A percentile compares a stretch with the other conserved stretches of the same genome.
Evolutionary conservation across 768 basidiomycete genomes (phyloP).

Genomic region (Amanita rubescens): DNA sequence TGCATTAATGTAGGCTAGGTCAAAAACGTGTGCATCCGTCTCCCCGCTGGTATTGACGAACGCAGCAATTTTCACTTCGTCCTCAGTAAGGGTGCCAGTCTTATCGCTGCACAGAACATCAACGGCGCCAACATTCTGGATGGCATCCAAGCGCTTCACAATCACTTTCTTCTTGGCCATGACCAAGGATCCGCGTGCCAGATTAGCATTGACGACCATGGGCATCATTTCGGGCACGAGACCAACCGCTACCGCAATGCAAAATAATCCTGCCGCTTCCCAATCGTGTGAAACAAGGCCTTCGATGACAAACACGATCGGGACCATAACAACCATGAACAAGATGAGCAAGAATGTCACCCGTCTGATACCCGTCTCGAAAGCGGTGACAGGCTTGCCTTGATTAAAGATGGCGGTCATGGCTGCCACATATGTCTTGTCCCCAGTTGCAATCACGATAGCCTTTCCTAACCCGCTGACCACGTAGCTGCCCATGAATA

Average conservation of each 20-base stretch:
- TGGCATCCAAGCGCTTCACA: slow-evolving; percentile 54
- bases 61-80: slow-evolving; percentile 14
- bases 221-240: slow-evolving; percentile 36
- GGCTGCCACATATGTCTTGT: slow-evolving; percentile 27
- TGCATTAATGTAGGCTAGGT: slow-evolving; percentile 26
- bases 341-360: slow-evolving; percentile 16
- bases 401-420: slow-evolving; percentile 25
- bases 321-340: slow-evolving; percentile 5
- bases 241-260: slow-evolving; percentile 29
- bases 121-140: slow-evolving; percentile 55
- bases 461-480: slow-evolving; percentile 24
- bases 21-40: slow-evolving; percentile 16
- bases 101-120: slow-evolving; percentile 54
- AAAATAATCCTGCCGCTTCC: slow-evolving; percentile 19
- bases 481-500: slow-evolving; percentile 27
- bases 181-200: slow-evolving; percentile 48
- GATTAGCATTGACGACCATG: slow-evolving; percentile 47
- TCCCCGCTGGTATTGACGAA: slow-evolving; percentile 10
- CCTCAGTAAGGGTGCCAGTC: slow-evolving; percentile 49
- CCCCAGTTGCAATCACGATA: slow-evolving; percentile 23
- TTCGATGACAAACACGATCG: neutral
- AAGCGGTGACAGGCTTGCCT: slow-evolving; percentile 24
- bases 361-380: slow-evolving; percentile 23
- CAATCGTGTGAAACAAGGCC: neutral
- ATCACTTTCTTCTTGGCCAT: slow-evolving; percentile 55